Evolutionary conservation across 768 basidiomycete species (phyloP).

Genomic region (Boletellus emodensis): DNA sequence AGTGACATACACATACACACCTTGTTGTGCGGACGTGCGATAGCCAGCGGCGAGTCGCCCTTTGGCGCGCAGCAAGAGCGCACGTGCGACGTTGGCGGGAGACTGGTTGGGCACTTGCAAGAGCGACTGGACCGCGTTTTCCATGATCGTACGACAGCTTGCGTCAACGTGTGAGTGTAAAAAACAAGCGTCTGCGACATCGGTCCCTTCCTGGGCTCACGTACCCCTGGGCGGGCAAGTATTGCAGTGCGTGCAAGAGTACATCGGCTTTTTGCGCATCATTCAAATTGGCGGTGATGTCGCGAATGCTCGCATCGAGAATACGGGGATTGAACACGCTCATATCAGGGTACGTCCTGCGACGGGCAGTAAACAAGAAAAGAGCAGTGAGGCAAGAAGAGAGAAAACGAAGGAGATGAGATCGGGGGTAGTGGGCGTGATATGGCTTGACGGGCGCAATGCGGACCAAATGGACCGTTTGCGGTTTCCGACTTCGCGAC

Average conservation of each 20-base stretch:
- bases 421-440: no score
- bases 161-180: not conserved
- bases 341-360: conserved; percentile 32
- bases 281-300: conserved; percentile 53
- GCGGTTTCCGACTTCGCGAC: no score
- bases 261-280: conserved; percentile 69
- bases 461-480: no score
- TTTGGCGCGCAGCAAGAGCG: conserved; percentile 64
- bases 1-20: conserved; percentile 27
- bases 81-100: conserved; percentile 50
- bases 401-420: not conserved
- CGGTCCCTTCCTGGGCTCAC: conserved; percentile 13
- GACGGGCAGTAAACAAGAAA: no score
- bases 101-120: conserved; percentile 53
- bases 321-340: conserved; percentile 74
- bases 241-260: conserved; percentile 77
- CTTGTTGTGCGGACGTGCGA: conserved; percentile 62
- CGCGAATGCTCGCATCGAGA: conserved; percentile 71
- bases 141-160: conserved; percentile 57
- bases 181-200: no score
- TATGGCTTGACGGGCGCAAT: no score
- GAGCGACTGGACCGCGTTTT: conserved; percentile 72
- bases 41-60: conserved; percentile 58
- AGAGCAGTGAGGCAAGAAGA: not conserved
- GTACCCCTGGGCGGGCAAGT: conserved; percentile 68